phyloP scores from a whole-genome alignment of 1,284 basidiomycete species.

The Mycosarcoma mackinlayi region DNA sequence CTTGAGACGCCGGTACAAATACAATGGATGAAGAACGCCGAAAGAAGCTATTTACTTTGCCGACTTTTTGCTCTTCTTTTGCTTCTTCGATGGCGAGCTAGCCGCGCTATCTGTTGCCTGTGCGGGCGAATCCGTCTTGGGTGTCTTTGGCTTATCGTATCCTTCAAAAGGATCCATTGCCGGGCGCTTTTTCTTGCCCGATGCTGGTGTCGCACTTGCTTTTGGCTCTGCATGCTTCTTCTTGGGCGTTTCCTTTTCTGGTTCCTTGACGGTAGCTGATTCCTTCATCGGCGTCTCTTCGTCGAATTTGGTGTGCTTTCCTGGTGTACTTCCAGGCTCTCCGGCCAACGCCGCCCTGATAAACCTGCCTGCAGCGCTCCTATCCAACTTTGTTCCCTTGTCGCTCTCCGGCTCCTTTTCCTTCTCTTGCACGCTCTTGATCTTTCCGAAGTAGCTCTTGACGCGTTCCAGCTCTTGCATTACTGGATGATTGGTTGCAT shows the following conservation, averaged over 20 bases:
- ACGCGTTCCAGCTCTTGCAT: constrained; percentile 55
- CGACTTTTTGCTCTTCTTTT: constrained; percentile 31
- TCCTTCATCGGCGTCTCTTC: constrained; percentile 24
- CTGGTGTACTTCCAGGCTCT: constrained; percentile 4
- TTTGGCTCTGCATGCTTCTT: background rate
- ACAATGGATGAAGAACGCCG: constrained; percentile 8
- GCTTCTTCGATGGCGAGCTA: constrained; percentile 26
- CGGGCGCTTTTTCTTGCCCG: constrained; percentile 41
- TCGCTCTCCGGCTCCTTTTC: constrained; percentile 23
- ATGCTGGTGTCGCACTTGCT: background rate
- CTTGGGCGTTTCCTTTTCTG: constrained; percentile 2
- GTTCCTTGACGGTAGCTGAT: constrained; percentile 4
- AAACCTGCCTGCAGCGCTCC: constrained; percentile 46
- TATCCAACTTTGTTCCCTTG: constrained; percentile 29
- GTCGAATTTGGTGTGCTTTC: constrained; percentile 46
- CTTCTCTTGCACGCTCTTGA: constrained; percentile 43
- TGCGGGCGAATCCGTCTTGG: constrained; percentile 16
- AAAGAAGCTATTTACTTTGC: constrained; percentile 8
- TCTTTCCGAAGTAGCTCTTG: constrained; percentile 58
- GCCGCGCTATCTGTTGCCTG: constrained; percentile 18
- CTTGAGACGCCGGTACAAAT: constrained; percentile 19
- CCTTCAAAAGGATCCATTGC: constrained; percentile 50
- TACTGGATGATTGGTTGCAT: constrained; percentile 51
- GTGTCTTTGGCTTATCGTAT: constrained; percentile 42
- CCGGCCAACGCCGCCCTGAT: constrained; percentile 45